Base-by-base conservation (phyloP, 768 basidiomycete species). In the Pleurotus giganteus region DNA sequence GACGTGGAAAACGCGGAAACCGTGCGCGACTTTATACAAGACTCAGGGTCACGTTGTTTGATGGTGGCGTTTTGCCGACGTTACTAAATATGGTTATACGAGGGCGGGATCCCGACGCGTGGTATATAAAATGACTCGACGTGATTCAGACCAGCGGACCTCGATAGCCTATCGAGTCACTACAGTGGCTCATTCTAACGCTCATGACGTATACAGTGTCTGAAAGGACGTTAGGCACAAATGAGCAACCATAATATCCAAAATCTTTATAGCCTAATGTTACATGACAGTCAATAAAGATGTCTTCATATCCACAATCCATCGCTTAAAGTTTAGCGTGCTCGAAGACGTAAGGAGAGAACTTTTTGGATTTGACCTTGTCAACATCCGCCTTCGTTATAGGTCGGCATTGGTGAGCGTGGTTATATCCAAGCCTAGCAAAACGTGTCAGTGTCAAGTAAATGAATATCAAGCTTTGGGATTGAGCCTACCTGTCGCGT, bases 401-500 rank as follows among this genome's bases (percentile, higher is more conserved):
- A 0, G 80, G 75, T 12, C 79, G 79, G 61, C 81, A 86, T 64
- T 88, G 83, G 58, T 79, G 76, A 2, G 80, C 91, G 59, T 92
- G 89, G 62, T 92, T 89, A 65, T 93, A 93, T 8, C 91, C 91
- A 46, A 94, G 61, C 54, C 91, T 88, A 53, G 17, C 29, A 11
- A 17, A 39, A 36, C 28, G 26, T 34, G 19, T 43, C 17, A 15
- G 54, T n/a, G 47, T 29, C 49, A 28, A 46, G 15, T 37, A 19
- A 37, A 24, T 17, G 43, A 3, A 12, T 7, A 29, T 17, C 34
- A 39, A 19, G 56, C 26, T 13, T 19, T 19, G n/a, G n/a, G 9
- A 56, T 15, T 11, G 32, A 13, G 19, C 71, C 37, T 58, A 84
- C 88, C 89, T 82, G 34, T 75, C 70, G 56, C 84, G 72, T 3